A percentile compares a stretch with the other conserved stretches of the same genome.
Evolutionary conservation across 495 filamentous ascomycete genomes (phyloP).

Genomic region (Talaromyces ruber): DNA sequence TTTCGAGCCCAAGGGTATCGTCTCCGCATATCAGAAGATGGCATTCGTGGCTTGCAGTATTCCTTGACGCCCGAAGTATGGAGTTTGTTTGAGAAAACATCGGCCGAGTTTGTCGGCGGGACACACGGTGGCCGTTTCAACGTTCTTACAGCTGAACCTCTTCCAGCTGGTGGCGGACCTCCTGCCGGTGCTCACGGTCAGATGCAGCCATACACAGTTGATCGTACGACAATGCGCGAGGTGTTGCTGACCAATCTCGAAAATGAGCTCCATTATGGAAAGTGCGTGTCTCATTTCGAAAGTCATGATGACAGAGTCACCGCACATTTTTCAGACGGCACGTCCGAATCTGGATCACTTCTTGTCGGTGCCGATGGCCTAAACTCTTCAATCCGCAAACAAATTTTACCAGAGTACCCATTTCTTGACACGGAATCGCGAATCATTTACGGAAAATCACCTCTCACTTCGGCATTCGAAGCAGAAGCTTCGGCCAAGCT

Average conservation of each 20-base stretch:
- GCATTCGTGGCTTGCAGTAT: constrained; percentile 42
- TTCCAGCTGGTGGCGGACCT: constrained; percentile 12
- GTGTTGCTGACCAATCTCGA: constrained; percentile 22
- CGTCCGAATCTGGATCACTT: constrained; percentile 21
- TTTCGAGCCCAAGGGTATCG: constrained; percentile 35
- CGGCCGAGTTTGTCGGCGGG: constrained; percentile 33
- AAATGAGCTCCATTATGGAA: constrained; percentile 33
- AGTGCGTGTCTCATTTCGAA: constrained; percentile 26
- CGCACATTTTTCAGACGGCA: constrained; percentile 31
- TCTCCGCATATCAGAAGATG: constrained; percentile 41
- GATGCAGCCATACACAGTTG: constrained; percentile 15
- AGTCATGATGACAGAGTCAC: constrained; percentile 17
- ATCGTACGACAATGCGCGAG: constrained; percentile 19
- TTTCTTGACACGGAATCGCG: constrained; percentile 34
- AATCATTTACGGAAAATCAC: constrained; percentile 34
- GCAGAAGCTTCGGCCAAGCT: constrained; percentile 12
- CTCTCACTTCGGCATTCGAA: constrained; percentile 21
- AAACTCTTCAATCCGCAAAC: constrained; percentile 27
- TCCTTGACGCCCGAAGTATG: constrained; percentile 36
- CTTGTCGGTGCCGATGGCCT: constrained; percentile 41
- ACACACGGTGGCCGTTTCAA: constrained; percentile 12
- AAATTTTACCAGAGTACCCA: constrained; percentile 30
- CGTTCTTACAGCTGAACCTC: not conserved
- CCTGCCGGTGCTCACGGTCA: constrained; percentile 5
- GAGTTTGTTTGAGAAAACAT: constrained; percentile 42